Evolutionary conservation across 2,329 filamentous ascomycete genomes (phyloP), one percentile per base, ranked within the genome.

Genomic region (Aspergillus novofumigatus): DNA sequence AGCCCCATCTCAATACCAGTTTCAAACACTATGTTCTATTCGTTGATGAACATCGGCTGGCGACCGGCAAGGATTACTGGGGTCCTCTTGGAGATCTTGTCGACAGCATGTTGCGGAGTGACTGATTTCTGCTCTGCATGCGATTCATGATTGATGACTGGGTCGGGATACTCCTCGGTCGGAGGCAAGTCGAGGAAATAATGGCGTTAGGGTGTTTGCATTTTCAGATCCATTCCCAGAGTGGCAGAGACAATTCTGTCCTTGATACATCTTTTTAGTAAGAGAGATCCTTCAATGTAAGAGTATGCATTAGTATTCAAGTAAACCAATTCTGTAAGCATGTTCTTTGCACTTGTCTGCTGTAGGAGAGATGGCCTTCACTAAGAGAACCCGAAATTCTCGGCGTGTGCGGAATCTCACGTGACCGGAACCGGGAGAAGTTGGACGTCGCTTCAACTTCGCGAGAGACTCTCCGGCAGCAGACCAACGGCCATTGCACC

Each of bases 11-110:
- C 64, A 99, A 99, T 78, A 99, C 94, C 14, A 96, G 91, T 78
- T 99, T 99, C 86, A 99, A 99, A 83, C 94, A 99, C 77, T 99
- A 97, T 71, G 94, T 99, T 61, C 84, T 99, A 58, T 99, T 99
- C 77, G 92, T 99, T 66, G 92, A 99, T 74, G 95, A 99, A 82
- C 94, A 97, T 77, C 87, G 86, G 65, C 78, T 99, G 65, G 92
- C 92, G 28, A 95, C 87, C 69, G 94, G 93, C 52, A 92, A 96
- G 77, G 94, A 99, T 75, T 99, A 93, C 79, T 99, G 93, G 89
- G 94, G 94, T 1, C 94, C 94, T 11, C 75, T 99, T 57, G 93
- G 93, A 10, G 94, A 99, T 75, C 79, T 99, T 64, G 94, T 99
- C 52, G 94, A 99, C 73, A 97, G 91, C 74, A 99, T 99, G 92